phyloP scores from a whole-genome alignment of 108 stramenopile genomes.

The Cylindrotheca closterium region DNA sequence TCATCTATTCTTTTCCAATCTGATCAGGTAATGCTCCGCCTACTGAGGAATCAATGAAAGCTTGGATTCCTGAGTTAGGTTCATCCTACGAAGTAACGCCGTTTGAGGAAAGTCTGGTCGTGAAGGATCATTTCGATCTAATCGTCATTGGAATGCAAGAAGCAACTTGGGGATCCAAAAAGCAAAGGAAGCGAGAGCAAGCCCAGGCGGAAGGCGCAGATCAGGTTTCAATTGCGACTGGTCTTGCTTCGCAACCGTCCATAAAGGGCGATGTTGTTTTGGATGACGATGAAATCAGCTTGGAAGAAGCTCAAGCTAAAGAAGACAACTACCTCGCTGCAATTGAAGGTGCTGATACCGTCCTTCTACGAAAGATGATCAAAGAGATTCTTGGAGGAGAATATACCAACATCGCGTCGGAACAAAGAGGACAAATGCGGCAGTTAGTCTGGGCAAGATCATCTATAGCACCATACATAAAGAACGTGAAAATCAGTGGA shows the following conservation, averaged over 20 bases:
- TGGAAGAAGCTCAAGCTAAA: neutral
- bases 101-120: neutral
- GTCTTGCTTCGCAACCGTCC: neutral
- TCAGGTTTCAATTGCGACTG: neutral
- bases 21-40: slow-evolving; percentile 11
- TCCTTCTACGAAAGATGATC: slow-evolving; percentile 3
- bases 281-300: neutral
- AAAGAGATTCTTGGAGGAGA: neutral
- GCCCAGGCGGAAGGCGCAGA: neutral
- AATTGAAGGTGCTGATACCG: slow-evolving; percentile 1
- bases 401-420: neutral
- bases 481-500: slow-evolving; percentile 18
- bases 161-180: slow-evolving; percentile 16
- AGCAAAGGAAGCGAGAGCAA: slow-evolving; percentile 1
- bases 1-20: no score
- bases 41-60: slow-evolving; percentile 20
- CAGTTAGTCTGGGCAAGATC: slow-evolving; percentile 25
- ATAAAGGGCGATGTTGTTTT: neutral
- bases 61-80: slow-evolving; percentile 21
- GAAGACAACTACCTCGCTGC: slow-evolving; percentile 2
- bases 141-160: slow-evolving; percentile 57
- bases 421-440: slow-evolving; percentile 44
- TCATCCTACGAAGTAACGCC: neutral
- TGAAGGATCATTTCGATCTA: slow-evolving; percentile 28
- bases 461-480: neutral